These are phyloP conservation scores for Lentinula aciculospora DNA, from an alignment of 768 basidiomycete genomes.

Conservation along the genomic window DNA sequence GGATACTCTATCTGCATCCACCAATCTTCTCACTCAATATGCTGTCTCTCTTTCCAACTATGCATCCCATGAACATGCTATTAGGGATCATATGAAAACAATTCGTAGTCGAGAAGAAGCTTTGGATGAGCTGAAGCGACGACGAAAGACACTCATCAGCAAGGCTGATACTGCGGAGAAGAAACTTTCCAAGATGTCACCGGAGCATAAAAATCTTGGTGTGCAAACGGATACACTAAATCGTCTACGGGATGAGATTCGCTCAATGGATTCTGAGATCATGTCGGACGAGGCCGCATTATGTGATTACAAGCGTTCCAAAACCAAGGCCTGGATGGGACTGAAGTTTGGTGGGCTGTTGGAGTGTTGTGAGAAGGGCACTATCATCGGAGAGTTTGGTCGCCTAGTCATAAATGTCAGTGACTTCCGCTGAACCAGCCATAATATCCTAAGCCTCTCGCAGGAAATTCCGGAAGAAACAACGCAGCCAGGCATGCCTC, in stretches of 20 bases:
- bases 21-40: constrained; percentile 61
- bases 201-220: constrained; percentile 80
- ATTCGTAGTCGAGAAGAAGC: constrained; percentile 82
- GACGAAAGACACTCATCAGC: constrained; percentile 56
- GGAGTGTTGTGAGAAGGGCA: constrained; percentile 82
- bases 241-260: constrained; percentile 70
- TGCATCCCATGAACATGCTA: constrained; percentile 60
- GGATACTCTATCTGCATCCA: constrained; percentile 73
- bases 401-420: constrained; percentile 43
- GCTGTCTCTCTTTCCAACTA: constrained; percentile 63
- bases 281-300: constrained; percentile 74
- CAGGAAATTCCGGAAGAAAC: constrained; percentile 79
- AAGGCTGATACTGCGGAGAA: constrained; percentile 83
- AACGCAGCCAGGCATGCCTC: constrained; percentile 74
- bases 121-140: constrained; percentile 70
- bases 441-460: background rate
- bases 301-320: constrained; percentile 77
- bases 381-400: constrained; percentile 48
- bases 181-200: constrained; percentile 85
- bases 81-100: constrained; percentile 74
- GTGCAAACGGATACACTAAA: constrained; percentile 71
- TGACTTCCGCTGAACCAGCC: constrained; percentile 5
- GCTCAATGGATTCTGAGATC: constrained; percentile 75
- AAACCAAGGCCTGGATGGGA: constrained; percentile 65
- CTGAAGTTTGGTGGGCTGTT: constrained; percentile 84